Evolutionary conservation across 805 yeast species (phyloP), one percentile per base, ranked within the genome.

Genomic region (Dipodascus geniculatus): DNA sequence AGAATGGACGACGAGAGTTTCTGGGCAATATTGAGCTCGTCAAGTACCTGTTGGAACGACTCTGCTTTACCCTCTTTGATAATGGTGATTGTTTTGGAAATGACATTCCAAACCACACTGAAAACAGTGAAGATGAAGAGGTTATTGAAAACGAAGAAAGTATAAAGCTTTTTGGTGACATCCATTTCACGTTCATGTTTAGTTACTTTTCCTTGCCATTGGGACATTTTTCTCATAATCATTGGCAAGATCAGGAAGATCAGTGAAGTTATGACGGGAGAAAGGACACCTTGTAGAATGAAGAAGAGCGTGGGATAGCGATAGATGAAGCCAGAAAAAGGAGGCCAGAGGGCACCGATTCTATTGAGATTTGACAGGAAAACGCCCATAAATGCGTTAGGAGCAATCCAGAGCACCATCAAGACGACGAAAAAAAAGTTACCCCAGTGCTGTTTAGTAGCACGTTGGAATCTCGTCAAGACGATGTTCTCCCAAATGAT

Each of bases 371-470:
- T 69, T 8, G 73, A 61, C 11, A 71, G 33, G 50, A 71, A 71
- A 49, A 71, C 68, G 22, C 73, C 73, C 33, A 71, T 66, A 49
- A 71, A 66, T 1, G 74, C 74, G 53, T 65, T 68, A 2, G 74
- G 74, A 2, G 68, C 67, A 20, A 70, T 63, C 73, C 73, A 70
- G 8, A 64, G 56, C 0, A 70, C 38, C 52, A 70, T 49, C 42
- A 71, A 42, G 2, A 54, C 52, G 0, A 58, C 56, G 52, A 62
- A 70, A 1, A 70, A 31, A 1, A 65, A 22, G 51, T 67, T 68
- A 22, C 72, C 69, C 58, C 65, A 61, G 50, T 59, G 55, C 49
- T 65, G 67, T 51, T 69, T 70, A 22, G 60, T 56, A 1, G 59
- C 55, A 0, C 73, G 61, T 42, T 64, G 64, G 1, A 57, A 54